Percentiles rank a stretch among this genome's conserved stretches.
Conservation (phyloP, 169 alveolate genomes). For the Plasmodium berghei region DNA sequence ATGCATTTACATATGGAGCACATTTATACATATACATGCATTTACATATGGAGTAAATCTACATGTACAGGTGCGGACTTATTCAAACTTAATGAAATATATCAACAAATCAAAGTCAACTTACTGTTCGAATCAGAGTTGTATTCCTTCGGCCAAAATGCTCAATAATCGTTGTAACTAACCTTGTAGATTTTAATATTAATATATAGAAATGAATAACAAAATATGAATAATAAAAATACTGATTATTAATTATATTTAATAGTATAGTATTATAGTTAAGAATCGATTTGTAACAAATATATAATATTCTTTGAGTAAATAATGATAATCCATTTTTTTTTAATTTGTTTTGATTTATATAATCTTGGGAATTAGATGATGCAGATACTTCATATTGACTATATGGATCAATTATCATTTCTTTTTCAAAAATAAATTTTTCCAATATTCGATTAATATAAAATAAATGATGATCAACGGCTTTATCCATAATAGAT, state of each 20-base stretch:
- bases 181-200: slow-evolving; percentile 35
- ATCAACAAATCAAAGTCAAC: too few species aligned
- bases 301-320: slow-evolving; percentile 60
- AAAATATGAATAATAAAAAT: slow-evolving; percentile 33
- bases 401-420: slow-evolving; percentile 56
- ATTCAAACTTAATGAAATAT: too few species aligned
- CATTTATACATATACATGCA: too few species aligned
- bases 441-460: slow-evolving; percentile 53
- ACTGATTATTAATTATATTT: slow-evolving; percentile 36
- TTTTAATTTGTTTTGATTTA: slow-evolving; percentile 5
- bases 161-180: slow-evolving; percentile 57
- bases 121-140: slow-evolving; percentile 63
- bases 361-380: neutral
- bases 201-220: slow-evolving; percentile 46
- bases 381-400: slow-evolving; percentile 64
- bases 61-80: too few species aligned
- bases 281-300: slow-evolving; percentile 42
- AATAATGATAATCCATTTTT: slow-evolving; percentile 46
- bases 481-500: slow-evolving; percentile 58
- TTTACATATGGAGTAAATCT: too few species aligned
- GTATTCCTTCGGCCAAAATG: slow-evolving; percentile 58
- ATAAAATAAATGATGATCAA: slow-evolving; percentile 64
- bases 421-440: slow-evolving; percentile 56
- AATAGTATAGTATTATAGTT: slow-evolving; percentile 53
- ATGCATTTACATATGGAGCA: too few species aligned